Evolutionary conservation across 179 eudicot genomes (phyloP).

Genomic region (Nepenthes alata): DNA sequence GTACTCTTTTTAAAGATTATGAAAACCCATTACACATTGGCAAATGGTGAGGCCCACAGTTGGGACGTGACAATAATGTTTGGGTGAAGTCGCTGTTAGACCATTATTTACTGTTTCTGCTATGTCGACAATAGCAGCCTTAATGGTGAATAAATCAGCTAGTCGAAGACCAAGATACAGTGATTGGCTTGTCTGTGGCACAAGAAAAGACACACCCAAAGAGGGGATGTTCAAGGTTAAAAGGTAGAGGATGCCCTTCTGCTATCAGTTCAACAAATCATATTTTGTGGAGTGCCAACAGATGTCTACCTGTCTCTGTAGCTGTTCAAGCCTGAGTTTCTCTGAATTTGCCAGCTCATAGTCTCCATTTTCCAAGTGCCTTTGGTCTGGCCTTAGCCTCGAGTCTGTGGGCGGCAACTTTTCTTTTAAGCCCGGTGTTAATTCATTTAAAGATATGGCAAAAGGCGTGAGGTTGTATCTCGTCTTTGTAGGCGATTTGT

Average conservation of each 20-base stretch:
- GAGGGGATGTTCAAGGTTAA: background rate
- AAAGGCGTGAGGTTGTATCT: constrained; percentile 85
- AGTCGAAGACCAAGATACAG: too few relatives aligned
- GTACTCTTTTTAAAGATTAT: too few relatives aligned
- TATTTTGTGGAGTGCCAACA: background rate
- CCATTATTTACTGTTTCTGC: too few relatives aligned
- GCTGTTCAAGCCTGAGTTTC: constrained; percentile 90
- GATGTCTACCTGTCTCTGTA: constrained; percentile 73
- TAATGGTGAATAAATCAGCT: too few relatives aligned
- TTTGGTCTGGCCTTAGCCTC: constrained; percentile 89
- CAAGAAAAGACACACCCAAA: too few relatives aligned
- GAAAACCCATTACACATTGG: too few relatives aligned
- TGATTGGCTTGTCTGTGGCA: too few relatives aligned
- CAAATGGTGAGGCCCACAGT: too few relatives aligned
- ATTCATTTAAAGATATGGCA: constrained; percentile 87
- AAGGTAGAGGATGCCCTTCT: background rate
- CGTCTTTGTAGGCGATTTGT: constrained; percentile 59
- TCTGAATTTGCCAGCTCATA: constrained; percentile 89
- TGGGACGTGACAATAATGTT: too few relatives aligned
- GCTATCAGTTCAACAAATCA: background rate
- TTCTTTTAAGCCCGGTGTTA: constrained; percentile 64
- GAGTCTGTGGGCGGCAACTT: constrained; percentile 96
- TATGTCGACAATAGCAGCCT: too few relatives aligned
- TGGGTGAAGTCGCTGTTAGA: too few relatives aligned
- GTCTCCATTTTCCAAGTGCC: constrained; percentile 93